Base-by-base conservation (phyloP, 129 eudicot genomes). In the Centrapalus pauciflorus region DNA sequence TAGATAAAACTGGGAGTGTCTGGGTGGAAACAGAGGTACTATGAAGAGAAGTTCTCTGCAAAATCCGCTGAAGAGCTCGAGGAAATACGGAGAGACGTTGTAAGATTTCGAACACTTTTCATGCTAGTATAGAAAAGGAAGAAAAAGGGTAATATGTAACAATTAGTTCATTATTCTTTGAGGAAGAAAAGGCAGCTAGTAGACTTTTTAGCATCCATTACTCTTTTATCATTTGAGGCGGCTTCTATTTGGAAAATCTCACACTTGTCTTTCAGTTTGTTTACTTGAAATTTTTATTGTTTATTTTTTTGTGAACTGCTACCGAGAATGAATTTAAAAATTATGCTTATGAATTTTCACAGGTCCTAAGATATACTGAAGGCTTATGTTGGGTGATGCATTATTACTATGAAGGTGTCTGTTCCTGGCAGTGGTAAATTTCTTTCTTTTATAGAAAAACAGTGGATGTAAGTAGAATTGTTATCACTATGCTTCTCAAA, bases 301-400 rank as follows among this genome's bases (percentile, higher is more conserved):
- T 9, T 43, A 59, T 27, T 46, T 38, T 30, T 21, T 29, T 40
- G 59, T 29, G 16, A 59, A 59, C 3, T 59, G 50, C 50, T 71
- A 71, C 26, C 29, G 30, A 38, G n/a, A 27, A 32, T 45, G 23
- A 43, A 46, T 25, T n/a, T 21, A 12, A 14, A 37, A 57, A 6
- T 16, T 46, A 25, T 56, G 52, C 10, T 16, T 32, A 28, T 2
- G 29, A 62, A 26, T 26, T 56, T 51, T 60, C 38, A 49, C 79
- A 93, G 98, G 98, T 88, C 4, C 62, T 65, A 61, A 93, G 69
- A 68, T 93, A 93, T 67, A 78, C 87, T 3, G 96, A 93, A 86
- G 98, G 98, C 19, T 77, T 93, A 69, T 93, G 98, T 76, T 93
- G 98, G 98, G 98, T 88, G 66, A 93, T 93, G 98, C 98, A 83